These are phyloP conservation scores for Rhodamnia rubescens DNA, from an alignment of 345 rosid species.

Conservation along the genomic window DNA sequence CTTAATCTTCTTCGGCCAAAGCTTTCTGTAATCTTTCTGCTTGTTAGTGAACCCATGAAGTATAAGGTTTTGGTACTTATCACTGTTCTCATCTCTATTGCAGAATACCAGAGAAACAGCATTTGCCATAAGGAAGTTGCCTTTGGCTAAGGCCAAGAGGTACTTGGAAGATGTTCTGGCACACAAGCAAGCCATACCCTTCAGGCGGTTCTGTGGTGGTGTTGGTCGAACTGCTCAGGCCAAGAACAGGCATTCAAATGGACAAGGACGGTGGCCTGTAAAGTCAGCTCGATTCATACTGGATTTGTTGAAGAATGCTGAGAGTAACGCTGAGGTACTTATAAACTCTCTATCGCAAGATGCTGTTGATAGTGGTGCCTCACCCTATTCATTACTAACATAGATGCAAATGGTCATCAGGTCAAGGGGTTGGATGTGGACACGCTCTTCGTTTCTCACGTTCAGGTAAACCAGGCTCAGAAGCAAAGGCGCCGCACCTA, in stretches of 20 bases:
- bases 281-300: conserved; percentile 85
- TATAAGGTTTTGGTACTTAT: background rate
- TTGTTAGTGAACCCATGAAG: background rate
- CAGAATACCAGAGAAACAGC: conserved; percentile 98
- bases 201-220: conserved; percentile 87
- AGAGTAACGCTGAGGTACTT: conserved; percentile 88
- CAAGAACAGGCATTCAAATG: conserved; percentile 91
- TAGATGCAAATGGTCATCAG: conserved; percentile 13
- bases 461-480: conserved; percentile 94
- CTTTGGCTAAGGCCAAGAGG: conserved; percentile 86
- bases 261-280: conserved; percentile 95
- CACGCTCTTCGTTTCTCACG: conserved; percentile 67
- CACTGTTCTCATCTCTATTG: background rate
- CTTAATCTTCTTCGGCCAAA: background rate
- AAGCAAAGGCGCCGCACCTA: conserved; percentile 96
- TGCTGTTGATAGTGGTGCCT: background rate
- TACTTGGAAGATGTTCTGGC: conserved; percentile 92
- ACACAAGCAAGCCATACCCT: conserved; percentile 99
- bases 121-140: conserved; percentile 67
- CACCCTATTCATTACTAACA: background rate
- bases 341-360: background rate
- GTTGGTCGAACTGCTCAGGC: conserved; percentile 99
- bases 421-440: conserved; percentile 98
- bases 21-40: background rate
- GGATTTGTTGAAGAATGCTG: conserved; percentile 90